Percentiles rank a stretch among this genome's conserved stretches.
Evolutionary conservation across 768 basidiomycete genomes (phyloP).

Genomic region (Polyporus arcularius): DNA sequence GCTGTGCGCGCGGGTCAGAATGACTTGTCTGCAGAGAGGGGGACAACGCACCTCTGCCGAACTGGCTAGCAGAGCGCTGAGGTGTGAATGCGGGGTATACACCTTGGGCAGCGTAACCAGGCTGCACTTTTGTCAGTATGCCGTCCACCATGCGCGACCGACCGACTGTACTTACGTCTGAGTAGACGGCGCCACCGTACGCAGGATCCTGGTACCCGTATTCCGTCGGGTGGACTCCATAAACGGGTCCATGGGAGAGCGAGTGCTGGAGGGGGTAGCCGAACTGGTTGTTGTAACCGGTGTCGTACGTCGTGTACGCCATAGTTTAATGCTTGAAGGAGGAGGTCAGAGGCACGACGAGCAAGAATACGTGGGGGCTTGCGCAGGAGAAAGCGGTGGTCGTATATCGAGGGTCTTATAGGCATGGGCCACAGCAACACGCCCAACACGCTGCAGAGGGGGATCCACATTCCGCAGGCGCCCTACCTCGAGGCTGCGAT

Average conservation of each 20-base stretch:
- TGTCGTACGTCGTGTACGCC: conserved; percentile 45
- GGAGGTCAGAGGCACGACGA: conserved; percentile 7
- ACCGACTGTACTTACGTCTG: conserved; percentile 39
- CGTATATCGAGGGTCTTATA: not conserved
- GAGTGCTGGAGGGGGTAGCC: conserved; percentile 33
- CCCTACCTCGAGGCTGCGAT: conserved; percentile 8
- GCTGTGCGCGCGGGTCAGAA: conserved; percentile 32
- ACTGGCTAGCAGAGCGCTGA: conserved; percentile 25
- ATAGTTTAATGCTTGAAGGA: conserved; percentile 27
- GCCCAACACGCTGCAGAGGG: not conserved
- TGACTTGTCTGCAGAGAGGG: not conserved
- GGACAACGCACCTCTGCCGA: conserved; percentile 22
- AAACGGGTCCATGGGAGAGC: conserved; percentile 25
- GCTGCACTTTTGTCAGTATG: not conserved
- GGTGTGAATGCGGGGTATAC: conserved; percentile 48
- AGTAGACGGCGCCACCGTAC: conserved; percentile 37
- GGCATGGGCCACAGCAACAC: not conserved
- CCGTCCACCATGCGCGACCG: not conserved
- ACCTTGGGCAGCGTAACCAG: conserved; percentile 32
- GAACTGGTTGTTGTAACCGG: conserved; percentile 35
- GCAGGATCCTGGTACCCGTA: conserved; percentile 44
- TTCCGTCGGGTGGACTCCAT: conserved; percentile 17
- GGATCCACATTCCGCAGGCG: not conserved
- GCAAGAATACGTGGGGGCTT: not conserved
- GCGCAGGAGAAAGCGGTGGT: not conserved